Evolutionary conservation across 345 rosid species (phyloP), one percentile per base, ranked within the genome.

Genomic region (Citropsis articulata): DNA sequence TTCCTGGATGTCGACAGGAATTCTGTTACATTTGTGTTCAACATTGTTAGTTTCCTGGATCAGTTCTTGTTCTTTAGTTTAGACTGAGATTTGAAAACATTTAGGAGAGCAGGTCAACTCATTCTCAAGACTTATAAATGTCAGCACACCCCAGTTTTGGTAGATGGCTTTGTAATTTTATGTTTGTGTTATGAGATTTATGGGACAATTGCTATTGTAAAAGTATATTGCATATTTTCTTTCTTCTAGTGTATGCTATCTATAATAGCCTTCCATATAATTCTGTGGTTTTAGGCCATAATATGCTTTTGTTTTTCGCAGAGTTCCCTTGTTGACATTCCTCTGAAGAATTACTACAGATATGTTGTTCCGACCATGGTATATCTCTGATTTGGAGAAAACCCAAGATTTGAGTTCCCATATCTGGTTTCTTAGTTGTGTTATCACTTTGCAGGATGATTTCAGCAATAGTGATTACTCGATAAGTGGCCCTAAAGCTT

Each of bases 291-390:
- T 66, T 55, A 69, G 65, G 71, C 64, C 35, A 56, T 81, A 67
- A 81, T 56, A 60, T 69, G 35, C 71, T 77, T 75, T 76, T 60
- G 48, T 25, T 71, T 80, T 63, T 67, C 81, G 88, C 98, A 96
- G 99, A 92, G 99, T 90, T 96, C 98, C 75, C 97, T 94, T 75
- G 98, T 86, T 66, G 99, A 94, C 89, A 94, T 96, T 86, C 99
- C 99, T 79, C 81, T 94, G 85, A 96, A 96, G 93, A 96, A 93
- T 80, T 96, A 92, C 90, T 94, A 96, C 89, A 91, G 98, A 96
- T 94, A 90, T 79, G 98, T 97, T 50, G 80, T 94, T 74, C 99
- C 99, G 60, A 79, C 92, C 79, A 82, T 82, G 96, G 99, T 96
- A 90, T 72, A 40, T 66, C 53, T 83, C 66, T 79, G 57, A 66